These are phyloP conservation scores for Botrytis hyacinthi DNA, from an alignment of 2,329 filamentous ascomycete species.

Conservation along the genomic window DNA sequence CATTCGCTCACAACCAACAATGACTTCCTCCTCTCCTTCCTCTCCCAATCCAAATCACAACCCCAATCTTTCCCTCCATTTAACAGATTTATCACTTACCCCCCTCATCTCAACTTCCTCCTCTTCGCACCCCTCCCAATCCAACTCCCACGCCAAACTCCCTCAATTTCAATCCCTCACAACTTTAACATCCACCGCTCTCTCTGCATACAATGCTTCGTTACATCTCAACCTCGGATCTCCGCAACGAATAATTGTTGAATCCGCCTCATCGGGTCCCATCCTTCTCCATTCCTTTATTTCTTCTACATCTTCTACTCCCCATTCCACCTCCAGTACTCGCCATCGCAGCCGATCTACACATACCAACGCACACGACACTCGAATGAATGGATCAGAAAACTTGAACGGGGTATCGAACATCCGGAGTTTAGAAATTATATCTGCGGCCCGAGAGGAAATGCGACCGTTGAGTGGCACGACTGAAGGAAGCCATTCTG, in stretches of 20 bases:
- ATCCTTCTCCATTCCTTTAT: conserved; percentile 47
- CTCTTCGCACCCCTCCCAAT: conserved; percentile 31
- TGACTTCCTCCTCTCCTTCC: conserved; percentile 3
- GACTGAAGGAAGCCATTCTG: conserved; percentile 22
- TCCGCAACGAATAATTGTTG: conserved; percentile 58
- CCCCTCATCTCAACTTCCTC: conserved; percentile 50
- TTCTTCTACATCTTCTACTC: conserved; percentile 36
- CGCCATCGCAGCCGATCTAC: neutral
- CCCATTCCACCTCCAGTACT: neutral
- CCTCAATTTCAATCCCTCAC: conserved; percentile 48
- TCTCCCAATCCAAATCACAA: neutral
- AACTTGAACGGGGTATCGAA: neutral
- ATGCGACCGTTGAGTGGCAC: conserved; percentile 31
- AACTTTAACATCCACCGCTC: conserved; percentile 51
- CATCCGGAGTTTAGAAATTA: conserved; percentile 14
- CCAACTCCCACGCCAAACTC: conserved; percentile 16
- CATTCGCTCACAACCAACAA: neutral
- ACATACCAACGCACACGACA: neutral
- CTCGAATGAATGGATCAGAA: conserved; percentile 7
- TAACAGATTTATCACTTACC: conserved; percentile 56
- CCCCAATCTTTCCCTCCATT: conserved; percentile 35
- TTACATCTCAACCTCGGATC: conserved; percentile 52
- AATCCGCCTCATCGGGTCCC: conserved; percentile 46
- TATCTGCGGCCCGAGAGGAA: conserved; percentile 27
- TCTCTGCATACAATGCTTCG: conserved; percentile 53